Base-by-base conservation (phyloP, 2,329 filamentous ascomycete genomes). In the Nigrograna mackinnonii region DNA sequence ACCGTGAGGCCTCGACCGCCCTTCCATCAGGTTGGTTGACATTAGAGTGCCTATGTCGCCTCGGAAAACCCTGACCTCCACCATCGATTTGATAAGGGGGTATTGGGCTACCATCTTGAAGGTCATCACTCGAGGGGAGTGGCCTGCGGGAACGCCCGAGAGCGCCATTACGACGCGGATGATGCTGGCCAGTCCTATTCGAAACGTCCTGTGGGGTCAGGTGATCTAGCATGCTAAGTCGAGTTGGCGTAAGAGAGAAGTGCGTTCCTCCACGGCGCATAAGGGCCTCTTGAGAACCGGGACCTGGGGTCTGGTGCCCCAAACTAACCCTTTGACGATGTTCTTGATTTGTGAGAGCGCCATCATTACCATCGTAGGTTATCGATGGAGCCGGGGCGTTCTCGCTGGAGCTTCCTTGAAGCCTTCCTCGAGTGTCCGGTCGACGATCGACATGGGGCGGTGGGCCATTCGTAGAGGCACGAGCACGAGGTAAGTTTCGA, bases 321-420 rank as follows among this genome's bases (percentile, higher is more conserved):
- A 24, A 28, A n/a, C 37, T 37, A 20, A 31, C 30, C 18, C 30
- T 41, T 18, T 30, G 31, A 17, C 4, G 12, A n/a, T 22, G 35
- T 6, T 11, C 30, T 16, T 20, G 40, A 20, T 16, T 12, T 18
- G 20, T 37, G 14, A 14, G 34, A 16, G 22, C 18, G 9, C 5
- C 16, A n/a, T 11, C n/a, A 5, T 19, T 19, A 31, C 12, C 19
- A 18, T 41, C 34, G 20, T 22, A 12, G 9, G 40, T 7, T 11
- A 30, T 34, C 9, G 31, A 12, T 4, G 20, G 22, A 7, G 47
- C 50, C 4, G 48, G 52, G 1, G 39, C 45, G 34, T 62, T 58
- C 24, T 62, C 60, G 33, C 57, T 59, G 4, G 54, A 60, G 7
- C 50, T 46, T 36, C 59, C 57, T 5, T 28, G 36, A 12, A 38